phyloP scores from a whole-genome alignment of 306 rosid genomes.

The Malus asiatica region DNA sequence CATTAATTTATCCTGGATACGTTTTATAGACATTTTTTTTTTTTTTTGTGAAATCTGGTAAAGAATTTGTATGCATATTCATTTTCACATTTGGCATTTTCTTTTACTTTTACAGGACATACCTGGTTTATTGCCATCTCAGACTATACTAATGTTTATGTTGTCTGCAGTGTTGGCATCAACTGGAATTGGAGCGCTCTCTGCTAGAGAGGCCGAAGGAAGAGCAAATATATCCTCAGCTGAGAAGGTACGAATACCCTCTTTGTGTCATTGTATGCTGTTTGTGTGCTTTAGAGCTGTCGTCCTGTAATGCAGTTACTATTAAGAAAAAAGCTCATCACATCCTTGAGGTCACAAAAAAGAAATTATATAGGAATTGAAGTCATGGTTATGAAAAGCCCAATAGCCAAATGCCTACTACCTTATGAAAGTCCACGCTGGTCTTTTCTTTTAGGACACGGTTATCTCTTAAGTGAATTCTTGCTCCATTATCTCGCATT shows the following conservation, averaged over 20 bases:
- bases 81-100: background rate
- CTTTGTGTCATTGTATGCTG: background rate
- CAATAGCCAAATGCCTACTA: background rate
- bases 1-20: no score
- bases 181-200: conserved; percentile 82
- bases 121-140: background rate
- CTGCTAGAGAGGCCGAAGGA: conserved; percentile 97
- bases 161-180: conserved; percentile 82
- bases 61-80: background rate
- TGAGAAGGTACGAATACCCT: conserved; percentile 61
- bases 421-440: background rate
- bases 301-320: background rate
- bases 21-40: no score
- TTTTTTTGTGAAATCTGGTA: background rate
- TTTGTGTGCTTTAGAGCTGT: background rate
- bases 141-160: conserved; percentile 21
- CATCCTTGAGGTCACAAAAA: background rate
- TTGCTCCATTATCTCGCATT: background rate
- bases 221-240: conserved; percentile 81
- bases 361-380: background rate
- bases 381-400: background rate
- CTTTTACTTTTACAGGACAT: background rate
- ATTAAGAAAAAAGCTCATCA: background rate
- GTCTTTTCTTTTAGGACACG: background rate
- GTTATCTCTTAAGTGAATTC: background rate